These are phyloP conservation scores for Golovinomyces cichoracearum DNA, from an alignment of 2,329 filamentous ascomycete species.

Conservation along the genomic window DNA sequence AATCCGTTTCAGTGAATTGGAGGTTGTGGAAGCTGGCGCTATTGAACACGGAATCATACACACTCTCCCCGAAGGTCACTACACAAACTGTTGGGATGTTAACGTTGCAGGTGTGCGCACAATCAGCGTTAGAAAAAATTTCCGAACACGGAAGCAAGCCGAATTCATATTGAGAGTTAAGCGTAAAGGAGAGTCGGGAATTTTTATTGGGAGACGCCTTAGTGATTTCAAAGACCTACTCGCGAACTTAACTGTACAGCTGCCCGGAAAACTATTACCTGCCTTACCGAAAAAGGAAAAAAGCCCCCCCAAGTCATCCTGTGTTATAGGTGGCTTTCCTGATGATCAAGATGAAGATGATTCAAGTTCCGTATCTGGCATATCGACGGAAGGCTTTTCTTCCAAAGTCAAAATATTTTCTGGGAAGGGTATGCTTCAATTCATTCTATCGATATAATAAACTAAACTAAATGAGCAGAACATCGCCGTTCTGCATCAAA, in stretches of 20 bases:
- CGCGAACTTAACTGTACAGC: slow-evolving; percentile 52
- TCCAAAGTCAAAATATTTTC: background rate
- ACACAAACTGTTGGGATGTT: slow-evolving; percentile 87
- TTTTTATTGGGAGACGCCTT: slow-evolving; percentile 64
- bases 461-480: slow-evolving; percentile 6
- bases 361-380: background rate
- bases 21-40: slow-evolving; percentile 79
- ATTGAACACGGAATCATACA: slow-evolving; percentile 74
- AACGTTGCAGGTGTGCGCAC: slow-evolving; percentile 79
- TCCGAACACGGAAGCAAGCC: slow-evolving; percentile 75
- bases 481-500: slow-evolving; percentile 18
- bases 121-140: slow-evolving; percentile 55
- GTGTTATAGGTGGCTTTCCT: slow-evolving; percentile 25
- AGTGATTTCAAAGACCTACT: slow-evolving; percentile 65
- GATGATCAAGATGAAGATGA: slow-evolving; percentile 19
- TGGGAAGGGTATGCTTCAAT: background rate
- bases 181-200: slow-evolving; percentile 44
- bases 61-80: slow-evolving; percentile 71
- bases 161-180: slow-evolving; percentile 80
- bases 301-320: slow-evolving; percentile 38
- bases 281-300: slow-evolving; percentile 83
- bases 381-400: background rate
- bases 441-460: background rate
- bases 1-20: slow-evolving; percentile 87
- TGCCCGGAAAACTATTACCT: slow-evolving; percentile 74